A percentile compares a stretch with the other conserved stretches of the same genome.
These are phyloP conservation scores for Chrysopogon serrulatus DNA, from an alignment of 176 grass and related monocot species.

Conservation along the genomic window DNA sequence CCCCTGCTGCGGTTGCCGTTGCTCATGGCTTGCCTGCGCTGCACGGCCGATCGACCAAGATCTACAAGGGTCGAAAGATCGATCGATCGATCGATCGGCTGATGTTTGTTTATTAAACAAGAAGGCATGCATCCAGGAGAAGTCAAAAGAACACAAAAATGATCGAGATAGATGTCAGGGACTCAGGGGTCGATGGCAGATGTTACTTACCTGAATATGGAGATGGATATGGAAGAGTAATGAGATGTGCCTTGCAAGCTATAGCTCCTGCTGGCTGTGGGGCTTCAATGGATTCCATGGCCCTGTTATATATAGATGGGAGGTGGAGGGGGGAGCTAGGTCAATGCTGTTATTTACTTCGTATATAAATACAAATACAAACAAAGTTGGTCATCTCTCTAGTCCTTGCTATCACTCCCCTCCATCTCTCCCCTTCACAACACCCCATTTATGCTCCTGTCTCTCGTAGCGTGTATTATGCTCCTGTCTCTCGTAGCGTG, in stretches of 20 bases:
- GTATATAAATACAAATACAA: slow-evolving; percentile 28
- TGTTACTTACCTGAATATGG: slow-evolving; percentile 11
- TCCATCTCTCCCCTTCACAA: neutral
- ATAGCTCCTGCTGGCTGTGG: slow-evolving; percentile 11
- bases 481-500: too few species aligned
- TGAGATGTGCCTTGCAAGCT: neutral
- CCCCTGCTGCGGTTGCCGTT: slow-evolving; percentile 14
- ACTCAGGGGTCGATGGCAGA: neutral
- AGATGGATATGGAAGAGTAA: neutral
- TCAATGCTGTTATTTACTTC: slow-evolving; percentile 38
- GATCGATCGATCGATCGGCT: neutral
- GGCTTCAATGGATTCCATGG: neutral
- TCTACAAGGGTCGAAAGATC: neutral
- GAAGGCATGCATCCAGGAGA: neutral
- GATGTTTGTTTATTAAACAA: neutral
- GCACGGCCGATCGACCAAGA: neutral
- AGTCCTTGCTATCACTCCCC: neutral
- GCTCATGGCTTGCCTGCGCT: slow-evolving; percentile 25
- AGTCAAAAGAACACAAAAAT: slow-evolving; percentile 4
- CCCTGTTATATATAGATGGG: slow-evolving; percentile 36
- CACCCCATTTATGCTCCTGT: neutral
- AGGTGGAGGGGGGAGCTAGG: slow-evolving; percentile 12
- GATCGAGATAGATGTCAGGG: neutral
- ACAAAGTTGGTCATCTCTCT: slow-evolving; percentile 9
- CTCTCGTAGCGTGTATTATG: neutral